Conservation (phyloP, 129 eudicot genomes). For the Solidago caesia region DNA sequence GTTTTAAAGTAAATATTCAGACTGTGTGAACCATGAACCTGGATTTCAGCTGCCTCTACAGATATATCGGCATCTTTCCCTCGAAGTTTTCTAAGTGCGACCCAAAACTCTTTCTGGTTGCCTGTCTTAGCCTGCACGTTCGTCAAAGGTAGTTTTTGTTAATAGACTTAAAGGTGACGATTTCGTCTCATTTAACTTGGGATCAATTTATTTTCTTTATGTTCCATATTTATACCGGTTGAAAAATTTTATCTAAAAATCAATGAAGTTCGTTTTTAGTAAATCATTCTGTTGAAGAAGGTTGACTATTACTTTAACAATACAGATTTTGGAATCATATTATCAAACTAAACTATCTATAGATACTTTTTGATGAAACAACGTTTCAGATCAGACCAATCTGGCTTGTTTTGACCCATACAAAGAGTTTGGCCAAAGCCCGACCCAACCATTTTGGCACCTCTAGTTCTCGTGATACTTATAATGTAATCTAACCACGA, state of each 20-base stretch:
- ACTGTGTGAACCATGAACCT: constrained; percentile 29
- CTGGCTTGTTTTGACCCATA: background rate
- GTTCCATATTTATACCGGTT: background rate
- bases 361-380: background rate
- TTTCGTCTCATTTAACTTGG: background rate
- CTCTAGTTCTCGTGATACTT: background rate
- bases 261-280: background rate
- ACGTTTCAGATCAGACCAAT: background rate
- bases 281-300: background rate
- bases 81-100: constrained; percentile 49
- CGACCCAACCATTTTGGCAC: background rate
- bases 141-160: background rate
- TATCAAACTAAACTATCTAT: background rate
- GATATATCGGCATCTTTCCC: constrained; percentile 53
- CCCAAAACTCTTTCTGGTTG: constrained; percentile 40
- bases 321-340: background rate
- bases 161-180: background rate
- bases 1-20: background rate
- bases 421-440: no score
- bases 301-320: no score
- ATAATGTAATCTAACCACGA: background rate
- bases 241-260: background rate
- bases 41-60: constrained; percentile 53
- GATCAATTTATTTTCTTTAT: background rate
- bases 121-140: constrained; percentile 57